Evolutionary conservation across 2,329 filamentous ascomycete species (phyloP).

Genomic region (Pseudogymnoascus sp.): DNA sequence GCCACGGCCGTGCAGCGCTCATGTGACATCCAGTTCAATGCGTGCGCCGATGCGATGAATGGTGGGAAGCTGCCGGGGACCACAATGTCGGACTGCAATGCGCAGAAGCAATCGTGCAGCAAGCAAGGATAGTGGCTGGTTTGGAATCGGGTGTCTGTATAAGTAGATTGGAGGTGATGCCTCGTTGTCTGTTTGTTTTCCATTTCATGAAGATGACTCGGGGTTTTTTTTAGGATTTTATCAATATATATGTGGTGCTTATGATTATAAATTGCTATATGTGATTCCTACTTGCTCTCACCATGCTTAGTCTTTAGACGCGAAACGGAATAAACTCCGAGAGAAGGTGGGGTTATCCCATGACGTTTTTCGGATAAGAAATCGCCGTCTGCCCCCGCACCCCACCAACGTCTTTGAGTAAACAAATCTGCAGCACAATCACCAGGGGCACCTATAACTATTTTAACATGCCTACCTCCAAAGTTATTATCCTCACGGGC

Average conservation of each 20-base stretch:
- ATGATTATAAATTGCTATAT: neutral
- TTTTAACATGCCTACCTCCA: slow-evolving; percentile 39
- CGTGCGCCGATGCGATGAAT: slow-evolving; percentile 51
- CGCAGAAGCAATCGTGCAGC: slow-evolving; percentile 19
- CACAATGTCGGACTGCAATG: slow-evolving; percentile 19
- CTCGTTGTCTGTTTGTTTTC: neutral
- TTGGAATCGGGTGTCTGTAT: neutral
- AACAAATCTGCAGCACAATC: neutral
- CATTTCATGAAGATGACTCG: neutral
- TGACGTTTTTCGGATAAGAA: neutral
- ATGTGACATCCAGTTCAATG: slow-evolving; percentile 58
- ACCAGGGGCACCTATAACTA: neutral
- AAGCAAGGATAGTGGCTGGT: neutral
- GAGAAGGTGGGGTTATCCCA: neutral
- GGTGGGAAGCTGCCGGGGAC: slow-evolving; percentile 29
- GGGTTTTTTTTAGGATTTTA: neutral
- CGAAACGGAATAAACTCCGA: neutral
- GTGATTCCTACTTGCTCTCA: neutral
- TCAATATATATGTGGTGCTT: neutral
- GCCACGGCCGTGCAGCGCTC: slow-evolving; percentile 49
- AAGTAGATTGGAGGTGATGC: neutral
- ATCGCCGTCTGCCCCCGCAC: neutral
- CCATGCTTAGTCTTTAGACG: neutral
- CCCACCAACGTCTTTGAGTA: neutral
- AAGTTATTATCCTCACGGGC: slow-evolving; percentile 64